These are phyloP conservation scores for Chaetomium sp. DNA, from an alignment of 2,329 filamentous ascomycete species.

Conservation along the genomic window DNA sequence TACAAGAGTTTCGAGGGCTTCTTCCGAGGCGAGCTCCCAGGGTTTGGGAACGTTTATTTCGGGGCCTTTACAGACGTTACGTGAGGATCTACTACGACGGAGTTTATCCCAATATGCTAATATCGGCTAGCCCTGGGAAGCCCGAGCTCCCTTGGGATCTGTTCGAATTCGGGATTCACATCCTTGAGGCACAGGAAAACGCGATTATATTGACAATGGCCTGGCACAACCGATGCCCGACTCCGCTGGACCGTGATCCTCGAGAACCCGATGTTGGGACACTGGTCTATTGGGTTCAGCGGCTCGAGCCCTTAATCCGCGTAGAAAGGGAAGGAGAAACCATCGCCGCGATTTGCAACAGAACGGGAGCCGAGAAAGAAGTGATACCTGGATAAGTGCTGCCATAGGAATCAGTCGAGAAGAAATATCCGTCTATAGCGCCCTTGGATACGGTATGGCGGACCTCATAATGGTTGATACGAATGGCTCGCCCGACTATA, in stretches of 20 bases:
- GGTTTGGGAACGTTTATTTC: constrained; percentile 46
- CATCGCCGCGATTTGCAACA: constrained; percentile 64
- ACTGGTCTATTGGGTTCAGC: constrained; percentile 65
- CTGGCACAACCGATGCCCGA: constrained; percentile 54
- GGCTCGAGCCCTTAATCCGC: constrained; percentile 59
- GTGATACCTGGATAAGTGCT: constrained; percentile 63
- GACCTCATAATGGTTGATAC: constrained; percentile 64
- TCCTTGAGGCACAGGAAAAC: constrained; percentile 49
- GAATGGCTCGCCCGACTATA: constrained; percentile 36
- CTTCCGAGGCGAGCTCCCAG: constrained; percentile 38
- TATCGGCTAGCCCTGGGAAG: constrained; percentile 38
- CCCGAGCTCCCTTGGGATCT: constrained; percentile 44
- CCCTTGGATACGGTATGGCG: constrained; percentile 63
- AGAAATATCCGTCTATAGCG: constrained; percentile 60
- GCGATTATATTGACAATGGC: constrained; percentile 70
- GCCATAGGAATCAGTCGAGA: constrained; percentile 61
- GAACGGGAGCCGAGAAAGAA: constrained; percentile 59
- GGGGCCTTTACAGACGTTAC: constrained; percentile 63
- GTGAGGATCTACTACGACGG: constrained; percentile 31
- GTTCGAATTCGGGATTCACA: constrained; percentile 49
- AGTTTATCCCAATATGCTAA: constrained; percentile 16
- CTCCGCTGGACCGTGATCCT: constrained; percentile 39
- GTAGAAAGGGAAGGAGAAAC: constrained; percentile 43
- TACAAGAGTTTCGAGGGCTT: constrained; percentile 48
- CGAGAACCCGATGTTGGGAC: constrained; percentile 64